Evolutionary conservation across 257 asterid species (phyloP), one percentile per base, ranked within the genome.

Genomic region (Pogostemon cablin): DNA sequence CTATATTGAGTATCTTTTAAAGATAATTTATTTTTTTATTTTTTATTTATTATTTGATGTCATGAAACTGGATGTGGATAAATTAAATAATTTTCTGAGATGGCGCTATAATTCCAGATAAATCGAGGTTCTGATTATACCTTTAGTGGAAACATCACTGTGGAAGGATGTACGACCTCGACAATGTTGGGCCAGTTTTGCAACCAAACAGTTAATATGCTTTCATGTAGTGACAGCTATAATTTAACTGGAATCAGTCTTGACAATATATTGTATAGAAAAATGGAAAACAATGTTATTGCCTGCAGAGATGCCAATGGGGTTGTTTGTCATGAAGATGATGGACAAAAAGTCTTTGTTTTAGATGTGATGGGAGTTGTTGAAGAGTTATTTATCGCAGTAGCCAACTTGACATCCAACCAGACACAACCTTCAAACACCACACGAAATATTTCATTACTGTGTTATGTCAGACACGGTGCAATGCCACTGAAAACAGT

Each of bases 111-210:
- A 35, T 67, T 76, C 73, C 93, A 95, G 99, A 89, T 91, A 68
- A 91, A 95, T 78, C 87, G 98, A 80, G 99, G 99, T 38, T 76
- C 75, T 0, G 40, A 79, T 39, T 91, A 84, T 82, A 77, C 84
- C 74, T 91, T 91, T 79, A 80, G 90, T 25, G 95, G 92, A 62
- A 95, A 91, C 64, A 68, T 90, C 44, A 91, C 82, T 50, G 93
- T 95, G 62, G 97, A 95, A 76, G 99, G 96, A 77, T 95, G 99
- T 72, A 66, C 70, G 66, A 74, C 82, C 60, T 81, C 95, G 17
- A 80, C 76, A 73, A 73, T 83, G 84, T 71, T 73, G 69, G 99
- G 99, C 59, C 86, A 69, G 69, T 91, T 81, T 80, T 95, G 99
- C 93, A 95, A 95, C 83, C 88, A 84, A 80, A 88, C 99, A 41